These are phyloP conservation scores for Citrus inodora DNA, from an alignment of 345 rosid genomes.

Conservation along the genomic window DNA sequence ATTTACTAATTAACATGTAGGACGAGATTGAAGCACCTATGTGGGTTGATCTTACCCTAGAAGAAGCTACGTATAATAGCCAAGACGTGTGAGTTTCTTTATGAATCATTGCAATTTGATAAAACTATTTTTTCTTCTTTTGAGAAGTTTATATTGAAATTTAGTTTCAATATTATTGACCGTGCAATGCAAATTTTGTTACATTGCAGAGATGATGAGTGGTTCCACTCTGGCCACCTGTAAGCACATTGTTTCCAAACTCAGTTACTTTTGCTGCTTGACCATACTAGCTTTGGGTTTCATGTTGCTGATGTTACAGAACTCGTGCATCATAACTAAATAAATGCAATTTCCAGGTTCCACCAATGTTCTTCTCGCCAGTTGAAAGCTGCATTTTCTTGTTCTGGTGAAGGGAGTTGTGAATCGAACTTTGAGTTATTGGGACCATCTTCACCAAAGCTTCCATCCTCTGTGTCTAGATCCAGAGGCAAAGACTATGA, in stretches of 20 bases:
- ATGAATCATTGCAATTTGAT: background rate
- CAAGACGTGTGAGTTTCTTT: slow-evolving; percentile 30
- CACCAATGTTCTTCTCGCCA: slow-evolving; percentile 49
- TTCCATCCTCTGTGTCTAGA: slow-evolving; percentile 51
- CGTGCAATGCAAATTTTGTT: slow-evolving; percentile 2
- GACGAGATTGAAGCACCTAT: slow-evolving; percentile 46
- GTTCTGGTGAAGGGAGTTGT: slow-evolving; percentile 23
- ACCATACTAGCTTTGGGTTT: background rate
- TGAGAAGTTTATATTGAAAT: background rate
- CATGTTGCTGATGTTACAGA: background rate
- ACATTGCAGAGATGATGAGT: slow-evolving; percentile 45
- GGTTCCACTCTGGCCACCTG: slow-evolving; percentile 51
- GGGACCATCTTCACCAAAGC: slow-evolving; percentile 33
- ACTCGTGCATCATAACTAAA: background rate
- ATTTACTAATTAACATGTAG: slow-evolving; percentile 15
- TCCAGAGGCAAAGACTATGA: slow-evolving; percentile 57
- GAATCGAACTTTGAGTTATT: slow-evolving; percentile 21
- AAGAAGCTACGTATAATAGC: slow-evolving; percentile 18
- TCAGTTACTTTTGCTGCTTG: background rate
- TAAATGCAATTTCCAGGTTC: slow-evolving; percentile 37
- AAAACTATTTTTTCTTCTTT: background rate
- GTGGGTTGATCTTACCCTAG: slow-evolving; percentile 40
- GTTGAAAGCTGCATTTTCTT: slow-evolving; percentile 42
- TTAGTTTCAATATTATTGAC: background rate
- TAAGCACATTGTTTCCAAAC: slow-evolving; percentile 28